A percentile compares a stretch with the other conserved stretches of the same genome.
Evolutionary conservation across 768 basidiomycete species (phyloP).

Genomic region (Boletus sensibilis): DNA sequence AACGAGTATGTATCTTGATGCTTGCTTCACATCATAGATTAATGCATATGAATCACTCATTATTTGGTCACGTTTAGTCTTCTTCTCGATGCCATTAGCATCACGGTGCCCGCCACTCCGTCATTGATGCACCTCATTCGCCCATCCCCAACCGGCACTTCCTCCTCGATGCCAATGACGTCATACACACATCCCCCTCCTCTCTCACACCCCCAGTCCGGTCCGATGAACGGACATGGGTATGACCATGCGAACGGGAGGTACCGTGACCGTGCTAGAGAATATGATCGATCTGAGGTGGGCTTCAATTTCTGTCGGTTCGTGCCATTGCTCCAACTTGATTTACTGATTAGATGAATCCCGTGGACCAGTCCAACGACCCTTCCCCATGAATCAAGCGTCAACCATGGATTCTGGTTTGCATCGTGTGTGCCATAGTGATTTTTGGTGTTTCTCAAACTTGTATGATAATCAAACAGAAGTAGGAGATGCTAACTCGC

Average conservation of each 20-base stretch:
- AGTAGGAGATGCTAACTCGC: not conserved
- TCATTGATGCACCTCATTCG: constrained; percentile 32
- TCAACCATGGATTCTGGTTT: constrained; percentile 11
- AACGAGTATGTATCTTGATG: constrained; percentile 27
- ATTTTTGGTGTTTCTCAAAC: not conserved
- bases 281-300: constrained; percentile 25
- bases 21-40: not conserved
- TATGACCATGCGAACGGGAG: constrained; percentile 28
- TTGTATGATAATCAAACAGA: not conserved
- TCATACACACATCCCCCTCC: constrained; percentile 18
- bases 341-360: constrained; percentile 6
- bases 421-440: not conserved
- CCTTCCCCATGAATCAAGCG: constrained; percentile 21
- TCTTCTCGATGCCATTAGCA: constrained; percentile 35
- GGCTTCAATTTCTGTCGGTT: not conserved
- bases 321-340: not conserved
- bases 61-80: constrained; percentile 16
- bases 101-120: constrained; percentile 32
- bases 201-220: constrained; percentile 3
- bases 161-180: constrained; percentile 17
- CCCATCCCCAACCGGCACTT: constrained; percentile 26
- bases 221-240: constrained; percentile 26
- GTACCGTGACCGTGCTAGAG: constrained; percentile 26
- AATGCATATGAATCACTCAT: not conserved
- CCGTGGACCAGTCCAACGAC: constrained; percentile 19